These are phyloP conservation scores for Ascomycota sp. DNA, from an alignment of 2,329 filamentous ascomycete species.

Conservation along the genomic window DNA sequence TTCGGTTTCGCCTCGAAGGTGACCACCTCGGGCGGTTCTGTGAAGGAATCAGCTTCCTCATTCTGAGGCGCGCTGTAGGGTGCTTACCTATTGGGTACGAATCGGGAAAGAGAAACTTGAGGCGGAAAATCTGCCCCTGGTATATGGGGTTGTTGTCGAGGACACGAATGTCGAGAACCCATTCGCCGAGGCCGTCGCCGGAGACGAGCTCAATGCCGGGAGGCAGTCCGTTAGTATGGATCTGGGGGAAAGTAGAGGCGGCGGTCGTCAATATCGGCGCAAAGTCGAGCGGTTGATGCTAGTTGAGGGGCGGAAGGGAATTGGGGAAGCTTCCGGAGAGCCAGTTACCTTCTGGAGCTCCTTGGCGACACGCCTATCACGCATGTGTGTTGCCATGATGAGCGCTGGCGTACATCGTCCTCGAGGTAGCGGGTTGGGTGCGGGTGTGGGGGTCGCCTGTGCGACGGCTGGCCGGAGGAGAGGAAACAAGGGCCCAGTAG, in stretches of 20 bases:
- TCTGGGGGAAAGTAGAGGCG: slow-evolving; percentile 22
- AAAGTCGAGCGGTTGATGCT: too few relatives aligned
- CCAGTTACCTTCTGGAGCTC: slow-evolving; percentile 10
- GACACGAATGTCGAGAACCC: slow-evolving; percentile 81
- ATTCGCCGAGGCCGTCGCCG: slow-evolving; percentile 52
- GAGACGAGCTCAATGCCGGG: slow-evolving; percentile 65
- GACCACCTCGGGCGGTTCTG: slow-evolving; percentile 90
- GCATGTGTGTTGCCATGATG: slow-evolving; percentile 8
- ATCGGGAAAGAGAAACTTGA: slow-evolving; percentile 70
- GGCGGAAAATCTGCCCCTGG: slow-evolving; percentile 53
- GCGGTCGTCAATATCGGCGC: slow-evolving; percentile 1
- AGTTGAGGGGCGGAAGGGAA: too few relatives aligned
- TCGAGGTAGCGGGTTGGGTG: too few relatives aligned
- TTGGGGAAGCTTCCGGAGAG: too few relatives aligned
- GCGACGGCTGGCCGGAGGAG: too few relatives aligned
- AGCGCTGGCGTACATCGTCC: slow-evolving; percentile 1
- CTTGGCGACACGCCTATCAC: slow-evolving; percentile 10
- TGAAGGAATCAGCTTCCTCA: neutral
- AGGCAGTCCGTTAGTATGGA: slow-evolving; percentile 32
- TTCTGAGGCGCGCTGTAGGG: neutral
- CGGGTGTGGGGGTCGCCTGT: neutral
- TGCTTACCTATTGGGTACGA: slow-evolving; percentile 73
- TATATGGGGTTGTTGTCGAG: slow-evolving; percentile 85
- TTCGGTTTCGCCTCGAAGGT: slow-evolving; percentile 52
- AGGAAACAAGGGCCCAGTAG: neutral